phyloP scores from a whole-genome alignment of 1,139 yeast genomes.

The Meyerozyma carpophila region DNA sequence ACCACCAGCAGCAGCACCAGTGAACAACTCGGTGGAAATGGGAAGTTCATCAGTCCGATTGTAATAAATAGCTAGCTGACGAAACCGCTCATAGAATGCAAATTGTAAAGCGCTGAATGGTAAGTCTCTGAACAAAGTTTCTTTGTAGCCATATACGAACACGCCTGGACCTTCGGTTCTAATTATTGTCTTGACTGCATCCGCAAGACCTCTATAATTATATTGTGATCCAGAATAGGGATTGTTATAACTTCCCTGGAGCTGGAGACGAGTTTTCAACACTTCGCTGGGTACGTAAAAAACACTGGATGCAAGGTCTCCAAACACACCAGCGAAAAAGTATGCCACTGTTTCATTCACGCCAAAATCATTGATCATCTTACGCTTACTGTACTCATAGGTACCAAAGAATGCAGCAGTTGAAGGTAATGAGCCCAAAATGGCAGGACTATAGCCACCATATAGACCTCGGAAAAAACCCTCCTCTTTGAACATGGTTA shows the following conservation, averaged over 20 bases:
- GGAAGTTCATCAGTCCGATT: conserved; percentile 46
- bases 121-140: conserved; percentile 82
- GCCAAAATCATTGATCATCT: conserved; percentile 57
- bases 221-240: conserved; percentile 78
- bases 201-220: conserved; percentile 66
- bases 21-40: conserved; percentile 57
- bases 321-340: conserved; percentile 80
- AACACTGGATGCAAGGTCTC: conserved; percentile 86
- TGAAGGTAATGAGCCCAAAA: conserved; percentile 87
- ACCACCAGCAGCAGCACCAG: conserved; percentile 98
- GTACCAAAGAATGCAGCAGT: conserved; percentile 91
- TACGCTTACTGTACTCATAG: conserved; percentile 75
- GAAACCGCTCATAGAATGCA: conserved; percentile 87
- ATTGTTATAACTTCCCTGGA: conserved; percentile 85
- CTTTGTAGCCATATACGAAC: conserved; percentile 86
- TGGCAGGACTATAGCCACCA: conserved; percentile 89
- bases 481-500: conserved; percentile 71
- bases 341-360: conserved; percentile 77
- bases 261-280: conserved; percentile 84
- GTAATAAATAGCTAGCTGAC: conserved; percentile 53
- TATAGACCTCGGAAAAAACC: conserved; percentile 82
- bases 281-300: conserved; percentile 97
- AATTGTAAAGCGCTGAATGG: conserved; percentile 95
- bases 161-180: conserved; percentile 70
- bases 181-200: conserved; percentile 64